A percentile compares a stretch with the other conserved stretches of the same genome.
Conservation (phyloP, 495 filamentous ascomycete species). For the Immersiella caudata region DNA sequence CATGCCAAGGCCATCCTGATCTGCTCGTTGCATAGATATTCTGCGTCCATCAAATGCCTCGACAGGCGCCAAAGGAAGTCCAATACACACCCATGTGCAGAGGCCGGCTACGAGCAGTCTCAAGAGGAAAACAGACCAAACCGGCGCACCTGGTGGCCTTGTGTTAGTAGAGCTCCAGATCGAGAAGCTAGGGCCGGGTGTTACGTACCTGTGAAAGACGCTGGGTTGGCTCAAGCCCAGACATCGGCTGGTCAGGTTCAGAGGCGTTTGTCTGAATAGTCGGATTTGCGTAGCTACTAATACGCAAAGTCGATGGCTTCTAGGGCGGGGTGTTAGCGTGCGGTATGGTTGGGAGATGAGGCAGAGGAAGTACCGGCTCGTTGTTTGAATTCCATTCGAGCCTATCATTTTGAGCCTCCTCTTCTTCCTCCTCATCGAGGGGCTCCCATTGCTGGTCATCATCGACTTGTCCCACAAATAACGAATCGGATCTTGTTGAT, state of each 20-base stretch:
- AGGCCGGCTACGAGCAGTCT: conserved; percentile 28
- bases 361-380: conserved; percentile 42
- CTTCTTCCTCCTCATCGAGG: conserved; percentile 68
- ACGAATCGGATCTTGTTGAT: conserved; percentile 63
- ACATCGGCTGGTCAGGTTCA: conserved; percentile 30
- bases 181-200: neutral
- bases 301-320: conserved; percentile 42
- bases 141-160: conserved; percentile 46
- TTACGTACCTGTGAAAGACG: conserved; percentile 58
- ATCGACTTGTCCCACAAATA: conserved; percentile 70
- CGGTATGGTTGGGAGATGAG: neutral
- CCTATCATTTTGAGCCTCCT: conserved; percentile 60
- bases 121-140: conserved; percentile 54
- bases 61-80: neutral
- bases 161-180: conserved; percentile 22
- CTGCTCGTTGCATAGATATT: conserved; percentile 8
- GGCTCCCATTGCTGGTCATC: conserved; percentile 88
- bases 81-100: neutral
- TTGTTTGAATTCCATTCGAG: conserved; percentile 81
- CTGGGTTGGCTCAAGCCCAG: conserved; percentile 66
- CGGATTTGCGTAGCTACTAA: conserved; percentile 38
- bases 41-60: neutral
- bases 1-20: conserved; percentile 21
- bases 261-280: conserved; percentile 34
- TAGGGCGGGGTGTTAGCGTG: conserved; percentile 33